phyloP scores from a whole-genome alignment of 345 rosid genomes.

The Cardamine resedifolia region DNA sequence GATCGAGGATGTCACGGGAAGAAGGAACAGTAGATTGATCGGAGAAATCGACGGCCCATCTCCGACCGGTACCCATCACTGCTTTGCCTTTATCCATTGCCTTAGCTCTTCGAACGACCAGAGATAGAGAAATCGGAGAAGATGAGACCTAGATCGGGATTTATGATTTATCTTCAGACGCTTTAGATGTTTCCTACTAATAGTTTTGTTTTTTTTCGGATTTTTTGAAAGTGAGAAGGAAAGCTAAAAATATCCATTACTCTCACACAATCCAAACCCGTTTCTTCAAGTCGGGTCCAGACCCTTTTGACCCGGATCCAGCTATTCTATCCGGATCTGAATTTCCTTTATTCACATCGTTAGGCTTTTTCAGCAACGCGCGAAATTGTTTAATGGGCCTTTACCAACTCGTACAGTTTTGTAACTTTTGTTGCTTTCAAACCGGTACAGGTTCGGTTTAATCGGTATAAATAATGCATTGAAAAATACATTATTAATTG shows the following conservation, averaged over 20 bases:
- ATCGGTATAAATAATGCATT: neutral
- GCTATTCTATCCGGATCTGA: neutral
- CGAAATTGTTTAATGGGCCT: constrained; percentile 23
- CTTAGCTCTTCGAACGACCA: neutral
- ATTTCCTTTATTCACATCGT: neutral
- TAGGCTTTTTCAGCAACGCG: constrained; percentile 6
- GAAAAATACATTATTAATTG: too few species aligned
- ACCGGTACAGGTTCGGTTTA: constrained; percentile 15
- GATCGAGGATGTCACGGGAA: constrained; percentile 89
- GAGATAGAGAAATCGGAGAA: neutral
- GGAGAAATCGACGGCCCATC: constrained; percentile 98
- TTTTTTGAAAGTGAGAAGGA: neutral
- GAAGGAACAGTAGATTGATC: constrained; percentile 77
- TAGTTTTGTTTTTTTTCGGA: neutral
- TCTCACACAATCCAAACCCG: constrained; percentile 19
- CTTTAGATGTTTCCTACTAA: neutral
- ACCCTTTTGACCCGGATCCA: constrained; percentile 16
- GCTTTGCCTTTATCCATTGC: constrained; percentile 96
- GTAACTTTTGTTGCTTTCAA: neutral
- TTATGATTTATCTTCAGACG: constrained; percentile 17
- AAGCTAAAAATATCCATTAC: neutral
- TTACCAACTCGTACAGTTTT: neutral
- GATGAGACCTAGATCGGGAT: constrained; percentile 34
- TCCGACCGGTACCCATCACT: constrained; percentile 89
- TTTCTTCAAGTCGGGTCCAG: constrained; percentile 8